phyloP scores from a whole-genome alignment of 441 rosid genomes.

The Macaranga tanarius region DNA sequence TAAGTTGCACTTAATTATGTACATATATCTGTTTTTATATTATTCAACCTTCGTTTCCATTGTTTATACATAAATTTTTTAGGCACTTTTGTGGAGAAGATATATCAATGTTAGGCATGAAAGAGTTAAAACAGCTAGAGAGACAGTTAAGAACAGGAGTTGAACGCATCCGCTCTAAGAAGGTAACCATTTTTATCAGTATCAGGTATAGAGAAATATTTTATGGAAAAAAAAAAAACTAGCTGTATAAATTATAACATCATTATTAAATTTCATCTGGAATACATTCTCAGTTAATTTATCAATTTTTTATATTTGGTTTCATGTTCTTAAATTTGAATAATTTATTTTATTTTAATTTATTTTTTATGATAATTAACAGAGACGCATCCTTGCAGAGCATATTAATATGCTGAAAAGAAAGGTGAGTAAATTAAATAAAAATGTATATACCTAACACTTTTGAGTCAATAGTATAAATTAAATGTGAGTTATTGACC shows the following conservation, averaged over 20 bases:
- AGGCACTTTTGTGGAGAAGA: constrained; percentile 59
- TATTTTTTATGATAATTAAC: background rate
- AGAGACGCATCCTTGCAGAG: constrained; percentile 43
- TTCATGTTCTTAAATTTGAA: too few relatives aligned
- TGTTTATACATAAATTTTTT: background rate
- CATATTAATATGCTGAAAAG: constrained; percentile 39
- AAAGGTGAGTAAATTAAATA: constrained; percentile 27
- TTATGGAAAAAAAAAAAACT: too few relatives aligned
- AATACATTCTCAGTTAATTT: too few relatives aligned
- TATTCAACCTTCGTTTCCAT: too few relatives aligned
- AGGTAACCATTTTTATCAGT: constrained; percentile 28
- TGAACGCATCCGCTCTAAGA: constrained; percentile 52
- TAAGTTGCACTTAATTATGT: background rate
- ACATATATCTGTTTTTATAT: background rate
- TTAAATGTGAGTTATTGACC: too few relatives aligned
- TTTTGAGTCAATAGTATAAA: too few relatives aligned
- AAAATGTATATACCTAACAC: too few relatives aligned
- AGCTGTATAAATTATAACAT: background rate
- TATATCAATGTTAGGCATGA: constrained; percentile 38
- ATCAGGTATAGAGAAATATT: too few relatives aligned
- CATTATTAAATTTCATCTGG: background rate
- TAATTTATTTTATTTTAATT: background rate
- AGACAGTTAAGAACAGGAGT: constrained; percentile 46
- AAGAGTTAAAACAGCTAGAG: constrained; percentile 53
- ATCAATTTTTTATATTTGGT: too few relatives aligned